Percentiles rank a stretch among this genome's conserved stretches.
These are phyloP conservation scores for Pseudogymnoascus sp. DNA, from an alignment of 2,329 filamentous ascomycete species.

Conservation along the genomic window DNA sequence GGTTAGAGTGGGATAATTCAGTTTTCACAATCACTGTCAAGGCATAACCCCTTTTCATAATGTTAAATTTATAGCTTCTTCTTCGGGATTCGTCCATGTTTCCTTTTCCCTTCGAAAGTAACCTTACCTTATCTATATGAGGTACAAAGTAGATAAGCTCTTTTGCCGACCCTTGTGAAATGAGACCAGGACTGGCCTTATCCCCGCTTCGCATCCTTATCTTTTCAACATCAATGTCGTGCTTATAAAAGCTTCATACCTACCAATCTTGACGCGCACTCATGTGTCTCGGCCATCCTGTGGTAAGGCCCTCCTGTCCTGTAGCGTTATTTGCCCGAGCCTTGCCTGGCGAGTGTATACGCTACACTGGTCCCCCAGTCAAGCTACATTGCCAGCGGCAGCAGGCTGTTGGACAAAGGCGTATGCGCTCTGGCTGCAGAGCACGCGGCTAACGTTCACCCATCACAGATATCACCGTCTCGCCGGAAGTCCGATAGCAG, in stretches of 20 bases:
- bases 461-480: constrained; percentile 9
- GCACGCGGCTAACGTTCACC: not conserved
- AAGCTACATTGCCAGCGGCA: not conserved
- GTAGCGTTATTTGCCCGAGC: not conserved
- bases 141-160: constrained; percentile 4
- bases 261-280: not conserved
- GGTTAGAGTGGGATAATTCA: not conserved
- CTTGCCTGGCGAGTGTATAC: not conserved
- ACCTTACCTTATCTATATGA: constrained; percentile 2
- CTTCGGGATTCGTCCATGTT: not conserved
- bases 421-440: not conserved
- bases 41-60: not conserved
- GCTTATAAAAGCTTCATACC: constrained; percentile 7
- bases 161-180: constrained; percentile 9
- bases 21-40: not conserved
- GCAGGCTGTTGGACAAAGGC: not conserved
- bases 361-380: not conserved
- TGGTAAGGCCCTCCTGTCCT: not conserved
- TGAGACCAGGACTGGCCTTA: constrained; percentile 8
- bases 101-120: constrained; percentile 1
- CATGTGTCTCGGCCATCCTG: constrained; percentile 8
- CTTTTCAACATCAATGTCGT: constrained; percentile 9
- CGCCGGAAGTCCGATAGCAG: not conserved
- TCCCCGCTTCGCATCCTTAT: constrained; percentile 10
- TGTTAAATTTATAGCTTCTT: not conserved